Evolutionary conservation across 345 rosid genomes (phyloP).

Genomic region (Populus nigra): DNA sequence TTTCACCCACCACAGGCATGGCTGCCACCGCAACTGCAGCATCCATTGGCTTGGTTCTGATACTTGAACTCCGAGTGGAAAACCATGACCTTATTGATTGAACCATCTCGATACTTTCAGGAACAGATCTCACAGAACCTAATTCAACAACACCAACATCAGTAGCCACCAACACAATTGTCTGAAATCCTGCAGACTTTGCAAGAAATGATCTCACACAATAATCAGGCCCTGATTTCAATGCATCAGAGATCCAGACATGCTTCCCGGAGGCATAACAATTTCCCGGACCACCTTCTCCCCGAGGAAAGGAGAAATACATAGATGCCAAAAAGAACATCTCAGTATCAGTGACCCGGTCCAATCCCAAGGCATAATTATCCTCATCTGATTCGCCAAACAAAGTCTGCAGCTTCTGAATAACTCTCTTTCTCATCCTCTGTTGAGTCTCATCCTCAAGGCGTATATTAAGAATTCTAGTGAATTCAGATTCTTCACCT

Average conservation of each 20-base stretch:
- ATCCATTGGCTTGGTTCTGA: slow-evolving; percentile 34
- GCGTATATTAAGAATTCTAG: slow-evolving; percentile 32
- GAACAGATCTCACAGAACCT: slow-evolving; percentile 79
- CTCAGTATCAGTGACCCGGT: slow-evolving; percentile 89
- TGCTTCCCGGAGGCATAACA: slow-evolving; percentile 77
- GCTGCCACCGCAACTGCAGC: background rate
- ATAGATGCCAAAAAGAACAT: slow-evolving; percentile 89
- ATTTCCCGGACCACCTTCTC: slow-evolving; percentile 89
- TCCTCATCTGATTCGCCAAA: slow-evolving; percentile 94
- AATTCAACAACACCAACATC: slow-evolving; percentile 90
- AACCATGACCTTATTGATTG: slow-evolving; percentile 52
- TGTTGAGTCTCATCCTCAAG: slow-evolving; percentile 63
- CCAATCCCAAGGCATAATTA: slow-evolving; percentile 72
- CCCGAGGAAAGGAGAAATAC: slow-evolving; percentile 91
- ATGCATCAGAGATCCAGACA: slow-evolving; percentile 61
- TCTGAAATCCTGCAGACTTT: slow-evolving; percentile 75
- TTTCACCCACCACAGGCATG: slow-evolving; percentile 34
- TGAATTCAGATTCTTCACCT: slow-evolving; percentile 62
- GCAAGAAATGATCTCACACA: slow-evolving; percentile 84
- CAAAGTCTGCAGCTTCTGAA: slow-evolving; percentile 75
- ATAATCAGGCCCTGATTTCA: slow-evolving; percentile 52
- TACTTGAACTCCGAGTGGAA: slow-evolving; percentile 38
- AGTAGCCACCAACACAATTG: slow-evolving; percentile 78
- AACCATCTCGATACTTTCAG: slow-evolving; percentile 62
- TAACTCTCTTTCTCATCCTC: slow-evolving; percentile 80